Base-by-base conservation (phyloP, 2,329 filamentous ascomycete genomes). In the Cyclaneusma minus region DNA sequence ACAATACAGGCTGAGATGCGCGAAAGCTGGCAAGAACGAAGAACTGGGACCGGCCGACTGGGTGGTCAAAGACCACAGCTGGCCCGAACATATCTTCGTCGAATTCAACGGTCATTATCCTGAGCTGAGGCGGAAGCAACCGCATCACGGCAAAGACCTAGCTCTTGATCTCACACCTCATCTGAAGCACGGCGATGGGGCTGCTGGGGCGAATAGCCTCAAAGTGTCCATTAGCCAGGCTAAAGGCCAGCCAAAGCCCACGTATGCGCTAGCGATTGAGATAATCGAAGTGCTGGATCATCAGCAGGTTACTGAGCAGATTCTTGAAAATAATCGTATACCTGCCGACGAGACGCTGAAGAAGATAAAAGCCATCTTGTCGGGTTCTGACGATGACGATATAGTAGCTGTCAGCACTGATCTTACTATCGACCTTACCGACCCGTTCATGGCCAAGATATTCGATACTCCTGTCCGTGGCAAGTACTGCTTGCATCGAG, bases 131-230 rank as follows among this genome's bases (percentile, higher is more conserved):
- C 66, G 77, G 15, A 82, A 80, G 39, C 48, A 68, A 1, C n/a
- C n/a, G n/a, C 74, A 89, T 34, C 66, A 85, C 41, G 74, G 73
- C 7, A 80, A 74, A 38, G 80, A 91, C 39, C 49, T 83, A 6
- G 74, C 85, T 0, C 56, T 80, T 5, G 82, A 93, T 37, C 54
- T 93, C 13, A 84, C 82, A 3, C 34, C 46, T 1, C 47, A 66
- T 7, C 32, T 52, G n/a, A n/a, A n/a, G n/a, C n/a, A n/a, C n/a
- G n/a, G n/a, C n/a, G n/a, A n/a, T 12, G 37, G 22, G 17, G n/a
- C 28, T 22, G 13, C 30, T 8, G 21, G 32, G 13, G 7, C 13
- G 5, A 92, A 93, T 40, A 46, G 41, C 1, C 43, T 92, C 3
- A 52, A 59, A 4, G 45, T 85, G 39, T 68, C 40, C 34, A 53